Evolutionary conservation across 2,329 filamentous ascomycete genomes (phyloP).

Genomic region (Aureobasidium mangrovei): DNA sequence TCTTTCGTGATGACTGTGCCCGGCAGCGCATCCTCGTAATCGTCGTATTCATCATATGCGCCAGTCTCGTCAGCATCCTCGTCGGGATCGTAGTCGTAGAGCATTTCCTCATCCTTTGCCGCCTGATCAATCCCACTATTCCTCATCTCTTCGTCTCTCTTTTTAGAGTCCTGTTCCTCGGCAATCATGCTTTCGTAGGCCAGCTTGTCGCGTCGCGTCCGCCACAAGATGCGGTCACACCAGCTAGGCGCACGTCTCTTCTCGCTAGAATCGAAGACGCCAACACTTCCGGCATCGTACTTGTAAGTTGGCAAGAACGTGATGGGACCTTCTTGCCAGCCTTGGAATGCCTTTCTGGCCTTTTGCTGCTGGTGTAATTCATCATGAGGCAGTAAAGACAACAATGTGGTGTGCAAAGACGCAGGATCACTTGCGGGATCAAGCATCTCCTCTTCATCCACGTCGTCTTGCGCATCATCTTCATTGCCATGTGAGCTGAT

Average conservation of each 20-base stretch:
- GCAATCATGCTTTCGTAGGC: slow-evolving; percentile 54
- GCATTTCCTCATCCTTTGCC: slow-evolving; percentile 66
- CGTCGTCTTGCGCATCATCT: not conserved
- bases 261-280: slow-evolving; percentile 88
- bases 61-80: slow-evolving; percentile 54
- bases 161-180: slow-evolving; percentile 58
- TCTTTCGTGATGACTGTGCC: slow-evolving; percentile 50
- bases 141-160: slow-evolving; percentile 78
- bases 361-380: slow-evolving; percentile 70
- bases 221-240: slow-evolving; percentile 89
- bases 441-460: slow-evolving; percentile 4
- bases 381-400: slow-evolving; percentile 81
- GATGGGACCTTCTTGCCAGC: slow-evolving; percentile 84
- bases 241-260: slow-evolving; percentile 89
- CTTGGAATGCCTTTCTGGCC: slow-evolving; percentile 71
- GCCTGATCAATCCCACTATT: slow-evolving; percentile 65
- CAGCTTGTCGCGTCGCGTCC: slow-evolving; percentile 63
- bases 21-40: slow-evolving; percentile 31
- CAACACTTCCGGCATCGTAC: slow-evolving; percentile 90
- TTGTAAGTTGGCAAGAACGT: slow-evolving; percentile 93
- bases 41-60: slow-evolving; percentile 48
- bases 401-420: slow-evolving; percentile 79
- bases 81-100: slow-evolving; percentile 87
- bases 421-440: slow-evolving; percentile 52
- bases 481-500: not conserved